phyloP scores from a whole-genome alignment of 139 green algal species.

The Diplosphaera chodatii region DNA sequence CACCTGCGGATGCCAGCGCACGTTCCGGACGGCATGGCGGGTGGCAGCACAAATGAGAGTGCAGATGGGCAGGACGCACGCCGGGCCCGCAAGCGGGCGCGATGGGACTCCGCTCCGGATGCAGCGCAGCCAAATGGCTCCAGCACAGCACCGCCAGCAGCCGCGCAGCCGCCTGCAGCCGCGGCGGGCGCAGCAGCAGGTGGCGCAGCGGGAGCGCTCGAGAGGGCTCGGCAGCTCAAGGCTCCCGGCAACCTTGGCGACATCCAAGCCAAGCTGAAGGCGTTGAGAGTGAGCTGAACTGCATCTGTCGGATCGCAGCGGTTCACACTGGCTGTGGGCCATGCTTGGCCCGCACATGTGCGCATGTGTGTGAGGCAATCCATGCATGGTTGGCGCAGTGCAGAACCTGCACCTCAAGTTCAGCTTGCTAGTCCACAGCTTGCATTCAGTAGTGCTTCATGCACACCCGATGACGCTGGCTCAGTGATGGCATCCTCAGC shows the following conservation, averaged over 20 bases:
- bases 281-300: neutral
- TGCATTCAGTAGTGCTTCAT: too few relatives aligned
- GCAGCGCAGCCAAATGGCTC: neutral
- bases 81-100: neutral
- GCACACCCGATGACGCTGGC: too few relatives aligned
- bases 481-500: neutral
- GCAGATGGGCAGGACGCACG: neutral
- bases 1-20: neutral
- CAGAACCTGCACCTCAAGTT: too few relatives aligned
- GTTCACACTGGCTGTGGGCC: too few relatives aligned
- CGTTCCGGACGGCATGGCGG: neutral
- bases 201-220: neutral
- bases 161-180: neutral
- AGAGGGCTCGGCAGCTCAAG: neutral
- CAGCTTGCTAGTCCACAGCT: too few relatives aligned
- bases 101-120: neutral
- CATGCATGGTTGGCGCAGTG: neutral
- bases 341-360: too few relatives aligned
- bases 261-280: neutral
- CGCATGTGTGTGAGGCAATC: neutral
- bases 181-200: neutral
- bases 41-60: neutral
- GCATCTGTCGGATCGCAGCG: too few relatives aligned
- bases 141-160: neutral
- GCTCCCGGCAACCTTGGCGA: neutral